Percentiles rank a stretch among this genome's conserved stretches.
Conservation (phyloP, 2,329 filamentous ascomycete species). For the Hymenoscyphus occultus region DNA sequence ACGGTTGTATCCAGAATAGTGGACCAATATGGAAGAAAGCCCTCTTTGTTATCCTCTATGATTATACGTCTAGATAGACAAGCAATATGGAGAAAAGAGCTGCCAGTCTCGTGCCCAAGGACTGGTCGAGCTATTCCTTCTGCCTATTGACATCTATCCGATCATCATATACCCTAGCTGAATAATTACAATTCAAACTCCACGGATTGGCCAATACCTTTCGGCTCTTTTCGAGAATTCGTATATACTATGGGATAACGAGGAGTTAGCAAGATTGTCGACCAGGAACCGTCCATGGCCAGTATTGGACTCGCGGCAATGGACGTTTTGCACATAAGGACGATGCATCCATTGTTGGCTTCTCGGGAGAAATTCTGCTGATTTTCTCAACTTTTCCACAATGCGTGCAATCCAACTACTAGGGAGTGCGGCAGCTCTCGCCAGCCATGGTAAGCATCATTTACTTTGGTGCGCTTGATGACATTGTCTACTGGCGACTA, state of each 20-base stretch:
- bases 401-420: constrained; percentile 15
- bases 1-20: neutral
- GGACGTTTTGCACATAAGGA: constrained; percentile 10
- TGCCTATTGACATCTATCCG: constrained; percentile 5
- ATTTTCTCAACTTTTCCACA: neutral
- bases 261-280: constrained; percentile 3
- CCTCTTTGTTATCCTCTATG: neutral
- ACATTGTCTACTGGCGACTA: constrained; percentile 1
- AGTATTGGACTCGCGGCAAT: constrained; percentile 6
- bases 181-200: constrained; percentile 12
- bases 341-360: constrained; percentile 2
- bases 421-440: constrained; percentile 10
- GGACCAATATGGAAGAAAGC: neutral
- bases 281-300: constrained; percentile 8
- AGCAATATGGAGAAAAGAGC: constrained; percentile 15
- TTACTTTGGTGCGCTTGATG: neutral
- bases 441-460: constrained; percentile 8
- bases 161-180: constrained; percentile 7
- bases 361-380: constrained; percentile 8
- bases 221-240: neutral
- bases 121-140: constrained; percentile 8
- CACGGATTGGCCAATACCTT: constrained; percentile 11
- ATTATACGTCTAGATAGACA: constrained; percentile 10
- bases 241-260: constrained; percentile 9
- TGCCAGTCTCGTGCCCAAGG: constrained; percentile 14